Base-by-base conservation (phyloP, 306 rosid genomes). In the Begonia peltatifolia region DNA sequence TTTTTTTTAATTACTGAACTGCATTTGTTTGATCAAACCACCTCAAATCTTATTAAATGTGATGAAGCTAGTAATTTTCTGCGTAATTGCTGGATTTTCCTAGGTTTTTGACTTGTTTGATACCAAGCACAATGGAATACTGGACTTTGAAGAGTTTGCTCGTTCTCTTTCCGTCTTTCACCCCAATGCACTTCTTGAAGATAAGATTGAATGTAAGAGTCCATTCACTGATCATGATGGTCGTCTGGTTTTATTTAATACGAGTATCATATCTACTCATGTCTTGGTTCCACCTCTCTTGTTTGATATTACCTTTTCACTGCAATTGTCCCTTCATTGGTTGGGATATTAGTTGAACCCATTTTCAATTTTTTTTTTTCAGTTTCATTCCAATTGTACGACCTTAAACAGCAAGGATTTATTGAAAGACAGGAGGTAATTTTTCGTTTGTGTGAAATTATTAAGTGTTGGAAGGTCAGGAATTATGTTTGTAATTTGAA, bases 51-150 rank as follows among this genome's bases (percentile, higher is more conserved):
- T 7, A 30, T 30, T 30, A 30, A 30, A 5, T 30, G 38, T 30
- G 38, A 30, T 7, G 38, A 2, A 30, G 38, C 38, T 30, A 30
- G 7, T 30, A 30, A 30, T 7, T 30, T 17, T 17, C 6, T 30
- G 38, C 0, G 8, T 30, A 30, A 5, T 30, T 30, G 38, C 38
- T 30, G 6, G 38, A 30, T 30, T 30, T 30, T 30, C 38, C 3
- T 51, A 86, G 95, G 95, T 87, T 60, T 83, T 83, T 74, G 89
- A 87, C 55, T 69, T 80, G 80, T 87, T 87, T 61, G 93, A 83
- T 58, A 62, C 62, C 56, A 70, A 73, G 62, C 83, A 83, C 35
- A 67, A 66, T 54, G 93, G 93, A 47, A 69, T 67, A 58, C 89
- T 87, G 43, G 84, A 72, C 74, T 87, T 87, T 66, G 73, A 73